phyloP scores from a whole-genome alignment of 208 protist genomes.

The Acanthamoeba castellanii region DNA sequence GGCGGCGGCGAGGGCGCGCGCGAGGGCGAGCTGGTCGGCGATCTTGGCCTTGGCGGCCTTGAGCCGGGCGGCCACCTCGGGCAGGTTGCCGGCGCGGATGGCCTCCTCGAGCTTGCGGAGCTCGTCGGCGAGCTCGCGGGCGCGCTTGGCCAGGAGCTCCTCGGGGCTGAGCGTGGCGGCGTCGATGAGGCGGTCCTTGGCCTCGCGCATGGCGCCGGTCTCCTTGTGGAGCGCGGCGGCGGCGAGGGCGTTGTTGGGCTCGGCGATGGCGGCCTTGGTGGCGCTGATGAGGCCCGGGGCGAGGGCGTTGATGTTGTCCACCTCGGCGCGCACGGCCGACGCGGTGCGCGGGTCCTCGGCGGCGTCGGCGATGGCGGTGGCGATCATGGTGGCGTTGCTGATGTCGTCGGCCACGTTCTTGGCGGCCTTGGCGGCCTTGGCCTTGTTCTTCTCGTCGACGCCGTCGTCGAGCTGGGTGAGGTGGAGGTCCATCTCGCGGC shows the following conservation, averaged over 20 bases:
- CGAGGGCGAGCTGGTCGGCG: slow-evolving; percentile 57
- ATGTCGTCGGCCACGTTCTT: slow-evolving; percentile 55
- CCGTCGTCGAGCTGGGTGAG: slow-evolving; percentile 63
- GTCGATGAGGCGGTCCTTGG: slow-evolving; percentile 48
- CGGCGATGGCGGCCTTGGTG: slow-evolving; percentile 56
- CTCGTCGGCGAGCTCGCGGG: slow-evolving; percentile 19
- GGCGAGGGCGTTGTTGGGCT: slow-evolving; percentile 31
- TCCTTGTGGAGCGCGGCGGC: slow-evolving; percentile 40
- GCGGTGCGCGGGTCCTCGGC: slow-evolving; percentile 26
- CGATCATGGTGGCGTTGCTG: slow-evolving; percentile 46
- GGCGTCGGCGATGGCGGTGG: slow-evolving; percentile 50
- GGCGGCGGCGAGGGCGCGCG: slow-evolving; percentile 20
- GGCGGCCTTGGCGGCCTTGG: slow-evolving; percentile 37
- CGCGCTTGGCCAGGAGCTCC: slow-evolving; percentile 42
- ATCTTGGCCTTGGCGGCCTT: slow-evolving; percentile 50
- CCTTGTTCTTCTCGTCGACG: slow-evolving; percentile 65
- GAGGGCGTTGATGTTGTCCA: slow-evolving; percentile 52
- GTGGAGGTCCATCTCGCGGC: slow-evolving; percentile 44
- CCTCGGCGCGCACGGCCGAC: slow-evolving; percentile 1
- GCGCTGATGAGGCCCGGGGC: slow-evolving; percentile 25
- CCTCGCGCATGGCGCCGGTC: background rate
- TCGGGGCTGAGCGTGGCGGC: slow-evolving; percentile 28
- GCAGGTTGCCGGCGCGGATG: slow-evolving; percentile 23
- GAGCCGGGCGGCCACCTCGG: background rate
- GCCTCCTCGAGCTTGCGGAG: slow-evolving; percentile 13